Evolutionary conservation across 352 stramenopile genomes (phyloP).

Genomic region (Thalassiosira exigua): DNA sequence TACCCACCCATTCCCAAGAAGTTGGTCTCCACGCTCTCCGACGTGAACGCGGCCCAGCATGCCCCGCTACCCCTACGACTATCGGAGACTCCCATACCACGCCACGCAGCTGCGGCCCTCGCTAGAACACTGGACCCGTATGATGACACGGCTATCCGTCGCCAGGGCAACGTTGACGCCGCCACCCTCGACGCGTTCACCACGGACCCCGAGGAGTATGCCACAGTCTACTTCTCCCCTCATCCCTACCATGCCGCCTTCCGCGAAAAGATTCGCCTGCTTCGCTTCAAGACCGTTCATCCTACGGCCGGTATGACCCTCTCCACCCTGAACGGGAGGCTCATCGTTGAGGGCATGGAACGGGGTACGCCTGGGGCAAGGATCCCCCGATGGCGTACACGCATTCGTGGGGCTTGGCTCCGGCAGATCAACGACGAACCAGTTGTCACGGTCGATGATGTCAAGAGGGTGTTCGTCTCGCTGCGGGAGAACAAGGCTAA

Average conservation of each 20-base stretch:
- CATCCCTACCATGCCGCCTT: conserved; percentile 26
- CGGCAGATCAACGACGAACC: background rate
- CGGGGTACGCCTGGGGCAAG: background rate
- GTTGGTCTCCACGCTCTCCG: too few relatives aligned
- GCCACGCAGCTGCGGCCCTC: background rate
- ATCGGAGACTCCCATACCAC: background rate
- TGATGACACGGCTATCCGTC: background rate
- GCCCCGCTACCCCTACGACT: background rate
- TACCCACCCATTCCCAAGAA: too few relatives aligned
- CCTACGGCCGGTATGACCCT: conserved; percentile 20
- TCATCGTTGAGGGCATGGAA: conserved; percentile 8
- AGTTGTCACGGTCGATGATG: background rate
- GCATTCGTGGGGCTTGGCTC: conserved; percentile 19
- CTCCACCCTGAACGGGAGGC: background rate
- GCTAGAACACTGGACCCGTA: conserved; percentile 5
- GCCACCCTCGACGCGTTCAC: background rate
- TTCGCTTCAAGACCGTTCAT: conserved; percentile 4
- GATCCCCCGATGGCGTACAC: conserved; percentile 13
- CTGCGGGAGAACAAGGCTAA: background rate
- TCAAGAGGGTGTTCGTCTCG: background rate
- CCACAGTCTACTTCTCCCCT: conserved; percentile 36
- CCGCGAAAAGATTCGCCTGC: conserved; percentile 15
- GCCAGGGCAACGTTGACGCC: background rate
- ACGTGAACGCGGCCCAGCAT: too few relatives aligned
- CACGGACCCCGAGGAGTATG: conserved; percentile 1